Base-by-base conservation (phyloP, 176 grass and related monocot species). In the Cenchrus americanus region DNA sequence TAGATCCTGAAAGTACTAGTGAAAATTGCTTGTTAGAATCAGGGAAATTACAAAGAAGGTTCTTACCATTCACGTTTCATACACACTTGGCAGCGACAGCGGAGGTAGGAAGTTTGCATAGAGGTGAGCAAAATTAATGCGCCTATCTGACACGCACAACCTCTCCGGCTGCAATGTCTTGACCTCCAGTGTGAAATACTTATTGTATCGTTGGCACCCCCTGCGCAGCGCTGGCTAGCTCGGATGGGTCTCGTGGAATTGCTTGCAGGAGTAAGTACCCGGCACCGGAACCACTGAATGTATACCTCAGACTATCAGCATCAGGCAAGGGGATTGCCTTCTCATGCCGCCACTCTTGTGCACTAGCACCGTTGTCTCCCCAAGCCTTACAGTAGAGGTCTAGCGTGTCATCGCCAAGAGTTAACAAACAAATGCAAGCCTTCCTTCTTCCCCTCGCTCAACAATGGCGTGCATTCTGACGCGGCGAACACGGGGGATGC, bases 351-450 rank as follows among this genome's bases (percentile, higher is more conserved):
- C 57, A 62, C 57, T 48, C 57, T 62, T 77, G 11, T 10, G 10
- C 21, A 8, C 37, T 37, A 37, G 10, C 57, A 48, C 14, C n/a
- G 1, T 27, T 24, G 14, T 46, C 40, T 62, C 6, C 3, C 58
- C 42, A 47, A 46, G 19, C 19, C 7, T 77, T 62, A 43, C 37
- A 8, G 6, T 77, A 24, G 19, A 77, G 14, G 55, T 62, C 37
- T 23, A 77, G 24, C 21, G 10, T 19, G 37, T 40, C 15, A 77
- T 24, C 21, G 44, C 2, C 37, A 15, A 80, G 40, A 54, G 50
- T 63, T 7, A 80, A 43, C 30, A 86, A n/a, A 62, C 84, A n/a
- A n/a, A n/a, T n/a, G n/a, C 69, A 66, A 80, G 37, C 17, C 3
- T 80, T 10, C 49, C 84, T 58, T 73, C 69, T 58, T 73, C 69